A percentile compares a stretch with the other conserved stretches of the same genome.
These are phyloP conservation scores for Lichtheimia hyalospora DNA, from an alignment of 371 early-diverging fungal species.

Conservation along the genomic window DNA sequence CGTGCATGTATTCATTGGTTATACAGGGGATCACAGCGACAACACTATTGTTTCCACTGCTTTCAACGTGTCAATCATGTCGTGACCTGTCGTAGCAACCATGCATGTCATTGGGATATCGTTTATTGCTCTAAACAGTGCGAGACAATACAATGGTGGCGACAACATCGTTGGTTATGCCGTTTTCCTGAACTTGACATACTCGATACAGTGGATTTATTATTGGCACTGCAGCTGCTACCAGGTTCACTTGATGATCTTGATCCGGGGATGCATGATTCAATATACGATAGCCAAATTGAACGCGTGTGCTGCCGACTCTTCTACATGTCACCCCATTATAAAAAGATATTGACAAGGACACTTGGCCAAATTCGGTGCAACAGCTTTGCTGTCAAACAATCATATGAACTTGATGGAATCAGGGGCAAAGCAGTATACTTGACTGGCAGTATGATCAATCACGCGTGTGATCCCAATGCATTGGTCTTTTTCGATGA, in stretches of 20 bases:
- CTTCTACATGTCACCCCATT: constrained; percentile 9
- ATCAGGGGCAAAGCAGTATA: constrained; percentile 28
- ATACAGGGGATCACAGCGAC: background rate
- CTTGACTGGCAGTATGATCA: constrained; percentile 28
- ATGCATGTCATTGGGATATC: constrained; percentile 1
- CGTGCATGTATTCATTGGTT: background rate
- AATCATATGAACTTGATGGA: background rate
- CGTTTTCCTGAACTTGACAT: constrained; percentile 4
- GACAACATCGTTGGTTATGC: background rate
- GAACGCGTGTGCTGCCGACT: background rate
- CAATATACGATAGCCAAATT: background rate
- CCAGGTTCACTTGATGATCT: background rate
- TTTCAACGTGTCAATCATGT: background rate
- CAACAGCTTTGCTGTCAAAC: constrained; percentile 22
- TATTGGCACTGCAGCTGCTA: background rate
- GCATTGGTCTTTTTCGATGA: constrained; percentile 26
- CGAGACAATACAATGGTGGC: constrained; percentile 1
- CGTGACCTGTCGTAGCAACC: background rate
- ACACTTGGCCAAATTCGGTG: constrained; percentile 32
- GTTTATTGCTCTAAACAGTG: background rate
- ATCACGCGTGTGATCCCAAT: constrained; percentile 35
- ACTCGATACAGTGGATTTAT: background rate
- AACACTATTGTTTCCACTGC: constrained; percentile 2
- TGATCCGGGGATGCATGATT: background rate
- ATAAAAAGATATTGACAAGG: constrained; percentile 7